These are phyloP conservation scores for Colletotrichum spaethianum DNA, from an alignment of 2,329 filamentous ascomycete genomes.

Conservation along the genomic window DNA sequence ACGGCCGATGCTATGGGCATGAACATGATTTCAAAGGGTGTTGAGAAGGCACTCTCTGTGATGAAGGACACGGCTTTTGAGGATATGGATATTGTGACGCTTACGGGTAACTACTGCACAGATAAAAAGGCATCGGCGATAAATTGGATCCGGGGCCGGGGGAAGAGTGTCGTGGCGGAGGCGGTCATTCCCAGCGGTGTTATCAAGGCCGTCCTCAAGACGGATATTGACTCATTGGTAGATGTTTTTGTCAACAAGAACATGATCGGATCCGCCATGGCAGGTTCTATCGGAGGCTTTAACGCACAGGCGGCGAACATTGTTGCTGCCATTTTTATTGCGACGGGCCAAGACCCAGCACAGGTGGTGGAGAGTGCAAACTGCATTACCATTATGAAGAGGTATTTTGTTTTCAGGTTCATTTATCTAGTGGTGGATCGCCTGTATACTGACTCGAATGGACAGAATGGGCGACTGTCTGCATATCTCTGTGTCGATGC, in stretches of 20 bases:
- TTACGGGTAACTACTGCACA: conserved; percentile 97
- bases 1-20: conserved; percentile 99
- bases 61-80: conserved; percentile 95
- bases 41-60: conserved; percentile 90
- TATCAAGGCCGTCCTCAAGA: conserved; percentile 89
- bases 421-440: too few relatives aligned
- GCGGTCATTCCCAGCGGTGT: conserved; percentile 93
- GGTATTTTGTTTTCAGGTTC: conserved; percentile 73
- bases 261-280: conserved; percentile 97
- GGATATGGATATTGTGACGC: conserved; percentile 93
- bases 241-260: too few relatives aligned
- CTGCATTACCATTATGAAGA: conserved; percentile 98
- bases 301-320: conserved; percentile 99
- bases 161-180: conserved; percentile 96
- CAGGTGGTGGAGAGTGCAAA: conserved; percentile 97
- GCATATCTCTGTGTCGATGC: conserved; percentile 98
- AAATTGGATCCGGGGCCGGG: conserved; percentile 99
- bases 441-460: too few relatives aligned
- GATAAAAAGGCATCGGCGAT: conserved; percentile 99
- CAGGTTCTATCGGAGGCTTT: conserved; percentile 94
- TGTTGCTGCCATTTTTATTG: conserved; percentile 94
- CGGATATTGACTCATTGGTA: too few relatives aligned
- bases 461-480: too few relatives aligned
- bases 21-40: conserved; percentile 99
- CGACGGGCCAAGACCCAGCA: conserved; percentile 98